phyloP scores from a whole-genome alignment of 257 asterid species.

The Prunella vulgaris region DNA sequence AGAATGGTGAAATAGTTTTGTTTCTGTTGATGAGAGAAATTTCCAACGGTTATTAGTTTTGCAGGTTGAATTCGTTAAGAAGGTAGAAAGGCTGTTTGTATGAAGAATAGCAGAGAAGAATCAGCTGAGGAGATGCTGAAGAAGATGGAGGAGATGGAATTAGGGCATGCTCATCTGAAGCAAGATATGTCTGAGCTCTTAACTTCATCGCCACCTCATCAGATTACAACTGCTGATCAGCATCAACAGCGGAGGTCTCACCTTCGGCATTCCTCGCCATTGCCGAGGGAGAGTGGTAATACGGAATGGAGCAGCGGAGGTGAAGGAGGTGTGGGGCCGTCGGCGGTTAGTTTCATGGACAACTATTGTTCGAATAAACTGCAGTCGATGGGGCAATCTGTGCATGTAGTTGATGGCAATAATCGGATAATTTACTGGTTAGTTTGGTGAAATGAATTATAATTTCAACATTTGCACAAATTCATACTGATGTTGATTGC shows the following conservation, averaged over 20 bases:
- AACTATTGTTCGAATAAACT: constrained; percentile 73
- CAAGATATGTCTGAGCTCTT: constrained; percentile 68
- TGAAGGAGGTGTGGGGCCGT: constrained; percentile 26
- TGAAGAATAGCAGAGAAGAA: constrained; percentile 36
- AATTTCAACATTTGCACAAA: constrained; percentile 14
- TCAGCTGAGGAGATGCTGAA: constrained; percentile 70
- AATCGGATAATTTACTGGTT: constrained; percentile 77
- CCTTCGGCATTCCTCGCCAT: constrained; percentile 70
- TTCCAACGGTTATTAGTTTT: not conserved
- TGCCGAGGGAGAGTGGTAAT: constrained; percentile 65
- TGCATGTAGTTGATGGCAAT: constrained; percentile 64
- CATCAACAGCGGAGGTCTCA: constrained; percentile 64
- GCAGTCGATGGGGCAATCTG: constrained; percentile 90
- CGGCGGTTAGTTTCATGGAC: constrained; percentile 60
- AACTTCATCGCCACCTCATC: constrained; percentile 32
- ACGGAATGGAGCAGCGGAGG: constrained; percentile 18
- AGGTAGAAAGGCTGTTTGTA: constrained; percentile 14
- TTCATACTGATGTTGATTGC: not conserved
- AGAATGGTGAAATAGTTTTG: not conserved
- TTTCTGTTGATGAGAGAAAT: no score
- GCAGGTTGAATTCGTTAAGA: not conserved
- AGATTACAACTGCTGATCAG: constrained; percentile 29
- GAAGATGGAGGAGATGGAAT: constrained; percentile 81
- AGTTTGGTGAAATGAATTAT: constrained; percentile 26
- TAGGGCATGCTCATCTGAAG: constrained; percentile 77